Evolutionary conservation across 345 rosid genomes (phyloP), one percentile per base, ranked within the genome.

Genomic region (Murraya koenigii): DNA sequence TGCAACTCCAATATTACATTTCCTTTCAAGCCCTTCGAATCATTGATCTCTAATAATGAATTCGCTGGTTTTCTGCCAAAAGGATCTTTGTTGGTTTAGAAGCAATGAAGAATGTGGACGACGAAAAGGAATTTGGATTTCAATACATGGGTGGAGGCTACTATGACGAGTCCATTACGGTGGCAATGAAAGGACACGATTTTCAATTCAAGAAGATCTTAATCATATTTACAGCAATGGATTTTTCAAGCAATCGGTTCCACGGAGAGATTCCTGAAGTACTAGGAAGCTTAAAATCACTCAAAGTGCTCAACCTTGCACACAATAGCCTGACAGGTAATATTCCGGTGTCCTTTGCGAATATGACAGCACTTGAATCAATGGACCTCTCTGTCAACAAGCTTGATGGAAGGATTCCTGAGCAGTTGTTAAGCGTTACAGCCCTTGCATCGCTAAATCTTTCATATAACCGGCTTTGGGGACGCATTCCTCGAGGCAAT

Each of bases 401-500:
- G 30, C 64, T 60, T 25, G 32, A 25, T 4, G 30, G 32, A 60
- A 60, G 2, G 6, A 60, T 60, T 60, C 64, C 64, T 8, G 64
- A 60, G 32, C 63, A 60, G 6, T 60, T 60, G 5, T 3, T 8
- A 60, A 14, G 7, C 3, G n/a, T 60, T 60, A 9, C 64, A 25
- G 10, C 14, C 14, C 32, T 60, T 10, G 30, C 30, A 60, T 26
- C 20, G 1, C 11, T 60, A 9, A 60, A 60, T 25, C 32, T 60
- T 8, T 23, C 32, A 1, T 10, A 60, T 14, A 60, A 60, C 32
- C 69, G 14, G 6, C 74, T 84, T 36, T 55, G 8, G 0, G 84
- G 84, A 25, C 66, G 5, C 20, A 58, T 82, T 4, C 85, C 85
- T 66, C 54, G 6, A 41, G 47, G 47, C 47, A 10, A 41, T 41